Conservation (phyloP, 805 yeast species). For the Ogataea neopini region DNA sequence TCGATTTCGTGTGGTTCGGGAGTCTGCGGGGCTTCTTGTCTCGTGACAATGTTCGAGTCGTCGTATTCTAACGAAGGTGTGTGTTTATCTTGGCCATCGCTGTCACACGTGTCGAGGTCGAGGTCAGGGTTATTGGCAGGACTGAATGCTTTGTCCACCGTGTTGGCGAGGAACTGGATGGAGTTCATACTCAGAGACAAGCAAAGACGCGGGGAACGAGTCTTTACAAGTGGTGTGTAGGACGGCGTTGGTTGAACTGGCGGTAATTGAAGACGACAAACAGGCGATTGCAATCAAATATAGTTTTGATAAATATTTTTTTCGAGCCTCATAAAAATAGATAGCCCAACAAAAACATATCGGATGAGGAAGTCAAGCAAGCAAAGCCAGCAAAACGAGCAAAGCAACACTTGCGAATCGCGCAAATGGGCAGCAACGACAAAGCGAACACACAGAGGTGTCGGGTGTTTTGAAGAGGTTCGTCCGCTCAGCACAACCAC, state of each 20-base stretch:
- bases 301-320: not conserved
- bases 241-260: too few species aligned
- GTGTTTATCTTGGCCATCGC: not conserved
- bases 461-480: too few species aligned
- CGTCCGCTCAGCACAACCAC: too few species aligned
- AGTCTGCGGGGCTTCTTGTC: conserved; percentile 18
- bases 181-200: conserved; percentile 31
- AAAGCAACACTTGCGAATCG: too few species aligned
- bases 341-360: conserved; percentile 1
- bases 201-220: too few species aligned
- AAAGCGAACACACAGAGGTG: too few species aligned
- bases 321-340: conserved; percentile 1
- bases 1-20: conserved; percentile 6
- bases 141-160: conserved; percentile 34
- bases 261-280: too few species aligned
- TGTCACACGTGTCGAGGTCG: not conserved
- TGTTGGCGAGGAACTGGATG: conserved; percentile 33
- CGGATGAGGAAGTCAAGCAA: too few species aligned
- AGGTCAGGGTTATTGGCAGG: conserved; percentile 12
- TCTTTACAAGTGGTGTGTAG: too few species aligned
- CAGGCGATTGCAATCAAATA: too few species aligned
- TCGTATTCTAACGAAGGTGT: conserved; percentile 4
- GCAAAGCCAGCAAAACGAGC: too few species aligned
- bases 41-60: conserved; percentile 26
- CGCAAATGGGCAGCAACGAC: too few species aligned